Evolutionary conservation across 2,329 filamentous ascomycete genomes (phyloP).

Genomic region (Apiospora marii): DNA sequence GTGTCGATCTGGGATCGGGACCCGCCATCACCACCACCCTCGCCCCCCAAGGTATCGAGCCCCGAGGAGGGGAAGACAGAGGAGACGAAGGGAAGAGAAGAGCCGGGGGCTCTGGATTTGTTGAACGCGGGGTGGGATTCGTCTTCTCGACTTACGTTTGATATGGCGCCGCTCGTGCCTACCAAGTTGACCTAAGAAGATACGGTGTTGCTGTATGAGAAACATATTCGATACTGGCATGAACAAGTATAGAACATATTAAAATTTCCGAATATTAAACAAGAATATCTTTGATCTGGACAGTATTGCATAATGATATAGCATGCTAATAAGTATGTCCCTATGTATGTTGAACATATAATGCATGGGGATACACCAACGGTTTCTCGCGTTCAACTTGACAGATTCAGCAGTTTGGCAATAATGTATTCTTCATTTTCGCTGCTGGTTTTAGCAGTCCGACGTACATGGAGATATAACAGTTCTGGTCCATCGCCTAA

Average conservation of each 20-base stretch:
- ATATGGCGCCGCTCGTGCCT: background rate
- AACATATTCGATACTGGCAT: too few species aligned
- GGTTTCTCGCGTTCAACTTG: too few species aligned
- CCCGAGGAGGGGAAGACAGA: background rate
- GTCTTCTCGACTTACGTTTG: background rate
- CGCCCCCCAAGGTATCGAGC: background rate
- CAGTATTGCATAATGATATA: too few species aligned
- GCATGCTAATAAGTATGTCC: background rate
- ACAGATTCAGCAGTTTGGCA: background rate
- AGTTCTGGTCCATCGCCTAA: background rate
- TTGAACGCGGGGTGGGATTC: background rate
- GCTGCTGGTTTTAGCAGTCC: background rate
- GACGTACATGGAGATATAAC: conserved; percentile 1
- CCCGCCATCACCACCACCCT: background rate
- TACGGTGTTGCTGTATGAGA: too few species aligned
- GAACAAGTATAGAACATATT: too few species aligned
- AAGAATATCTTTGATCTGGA: background rate
- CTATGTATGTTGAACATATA: background rate
- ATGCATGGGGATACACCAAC: background rate
- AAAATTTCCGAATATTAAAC: too few species aligned
- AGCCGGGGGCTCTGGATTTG: background rate
- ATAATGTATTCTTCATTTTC: background rate
- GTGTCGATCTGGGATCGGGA: background rate
- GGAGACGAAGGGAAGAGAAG: background rate
- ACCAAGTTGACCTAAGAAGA: background rate